Evolutionary conservation across 345 rosid species (phyloP).

Genomic region (Euphorbia tirucalli): DNA sequence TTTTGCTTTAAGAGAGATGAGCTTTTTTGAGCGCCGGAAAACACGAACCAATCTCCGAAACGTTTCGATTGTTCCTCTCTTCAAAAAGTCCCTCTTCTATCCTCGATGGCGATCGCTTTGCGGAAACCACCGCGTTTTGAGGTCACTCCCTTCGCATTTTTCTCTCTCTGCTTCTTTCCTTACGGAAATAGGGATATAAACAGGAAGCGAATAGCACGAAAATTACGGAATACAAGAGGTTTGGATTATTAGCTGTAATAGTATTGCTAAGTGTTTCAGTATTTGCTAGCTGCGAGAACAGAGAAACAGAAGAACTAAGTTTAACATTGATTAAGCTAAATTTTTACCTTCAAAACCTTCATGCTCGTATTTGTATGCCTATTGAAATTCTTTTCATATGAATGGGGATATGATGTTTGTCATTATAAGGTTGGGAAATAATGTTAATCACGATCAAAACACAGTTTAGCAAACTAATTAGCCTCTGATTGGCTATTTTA

Average conservation of each 20-base stretch:
- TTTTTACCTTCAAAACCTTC: not conserved
- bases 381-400: not conserved
- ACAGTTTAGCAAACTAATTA: not conserved
- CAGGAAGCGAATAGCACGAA: not conserved
- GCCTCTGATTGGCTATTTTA: not conserved
- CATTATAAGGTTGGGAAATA: not conserved
- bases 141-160: slow-evolving; percentile 25
- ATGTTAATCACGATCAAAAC: not conserved
- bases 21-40: slow-evolving; percentile 33
- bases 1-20: slow-evolving; percentile 30
- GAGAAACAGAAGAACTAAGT: not conserved
- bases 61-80: slow-evolving; percentile 44
- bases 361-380: not conserved
- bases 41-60: slow-evolving; percentile 41
- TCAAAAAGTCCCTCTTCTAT: slow-evolving; percentile 35
- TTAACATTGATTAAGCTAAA: not conserved
- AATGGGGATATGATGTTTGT: not conserved
- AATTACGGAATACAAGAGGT: not conserved
- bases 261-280: slow-evolving; percentile 6
- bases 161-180: not conserved
- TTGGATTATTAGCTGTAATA: not conserved
- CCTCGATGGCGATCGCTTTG: slow-evolving; percentile 38
- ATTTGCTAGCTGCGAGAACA: not conserved
- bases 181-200: not conserved
- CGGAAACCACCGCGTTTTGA: slow-evolving; percentile 44